A percentile compares a stretch with the other conserved stretches of the same genome.
phyloP scores from a whole-genome alignment of 1,139 yeast species.

The Yamadazyma mexicana region DNA sequence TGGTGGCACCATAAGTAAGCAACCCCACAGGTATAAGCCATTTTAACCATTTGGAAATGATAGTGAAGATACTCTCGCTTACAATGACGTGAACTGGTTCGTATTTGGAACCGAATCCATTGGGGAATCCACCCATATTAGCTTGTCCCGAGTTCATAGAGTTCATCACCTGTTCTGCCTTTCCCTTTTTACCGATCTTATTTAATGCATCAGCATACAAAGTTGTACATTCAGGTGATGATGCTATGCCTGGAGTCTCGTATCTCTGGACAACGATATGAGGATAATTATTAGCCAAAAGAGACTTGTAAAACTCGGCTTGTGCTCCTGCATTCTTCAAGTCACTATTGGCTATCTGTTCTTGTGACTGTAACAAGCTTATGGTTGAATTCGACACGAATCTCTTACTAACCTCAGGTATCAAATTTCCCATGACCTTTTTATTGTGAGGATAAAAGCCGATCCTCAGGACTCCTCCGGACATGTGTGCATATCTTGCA shows the following conservation, averaged over 20 bases:
- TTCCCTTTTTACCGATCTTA: conserved; percentile 72
- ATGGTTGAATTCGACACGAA: conserved; percentile 22
- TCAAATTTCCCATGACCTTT: not conserved
- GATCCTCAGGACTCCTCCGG: not conserved
- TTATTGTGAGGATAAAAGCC: not conserved
- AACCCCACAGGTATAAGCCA: conserved; percentile 85
- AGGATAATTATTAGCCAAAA: conserved; percentile 80
- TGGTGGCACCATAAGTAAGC: conserved; percentile 70
- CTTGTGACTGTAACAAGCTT: conserved; percentile 61
- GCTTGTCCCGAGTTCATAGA: conserved; percentile 26
- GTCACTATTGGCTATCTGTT: conserved; percentile 78
- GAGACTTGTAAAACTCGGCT: conserved; percentile 74
- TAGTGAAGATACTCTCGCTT: conserved; percentile 75
- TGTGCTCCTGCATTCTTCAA: conserved; percentile 68
- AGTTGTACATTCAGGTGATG: conserved; percentile 72
- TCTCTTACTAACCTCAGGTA: not conserved
- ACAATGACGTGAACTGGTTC: conserved; percentile 92
- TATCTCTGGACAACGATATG: conserved; percentile 89
- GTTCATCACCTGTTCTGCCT: conserved; percentile 63
- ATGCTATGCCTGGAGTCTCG: conserved; percentile 88
- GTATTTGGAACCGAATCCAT: conserved; percentile 49
- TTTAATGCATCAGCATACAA: conserved; percentile 79
- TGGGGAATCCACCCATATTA: conserved; percentile 22
- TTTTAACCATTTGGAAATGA: conserved; percentile 83
- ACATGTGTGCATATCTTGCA: not conserved